These are phyloP conservation scores for Annulohypoxylon bovei DNA, from an alignment of 495 filamentous ascomycete genomes.

Conservation along the genomic window DNA sequence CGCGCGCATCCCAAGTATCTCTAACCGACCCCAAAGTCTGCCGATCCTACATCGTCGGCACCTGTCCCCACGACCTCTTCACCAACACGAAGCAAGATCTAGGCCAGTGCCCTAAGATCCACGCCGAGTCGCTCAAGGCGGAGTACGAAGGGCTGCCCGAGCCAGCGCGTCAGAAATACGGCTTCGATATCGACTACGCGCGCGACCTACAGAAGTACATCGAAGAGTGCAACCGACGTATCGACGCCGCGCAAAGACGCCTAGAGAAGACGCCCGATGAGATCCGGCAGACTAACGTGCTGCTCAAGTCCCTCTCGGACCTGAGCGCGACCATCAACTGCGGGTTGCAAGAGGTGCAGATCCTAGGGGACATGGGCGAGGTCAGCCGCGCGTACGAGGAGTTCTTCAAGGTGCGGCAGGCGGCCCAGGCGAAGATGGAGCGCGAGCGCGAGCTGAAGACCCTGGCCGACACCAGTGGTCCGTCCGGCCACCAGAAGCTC, in stretches of 20 bases:
- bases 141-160: conserved; percentile 80
- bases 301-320: conserved; percentile 90
- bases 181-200: conserved; percentile 96
- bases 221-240: conserved; percentile 94
- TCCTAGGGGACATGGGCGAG: conserved; percentile 82
- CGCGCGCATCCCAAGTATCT: conserved; percentile 79
- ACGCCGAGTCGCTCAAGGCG: conserved; percentile 85
- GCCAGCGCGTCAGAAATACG: conserved; percentile 78
- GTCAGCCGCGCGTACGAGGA: conserved; percentile 86
- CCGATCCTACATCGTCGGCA: conserved; percentile 92
- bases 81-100: conserved; percentile 99
- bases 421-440: conserved; percentile 83
- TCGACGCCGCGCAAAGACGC: conserved; percentile 86
- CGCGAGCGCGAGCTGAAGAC: conserved; percentile 90
- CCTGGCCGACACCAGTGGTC: conserved; percentile 90
- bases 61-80: conserved; percentile 98
- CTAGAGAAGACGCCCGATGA: conserved; percentile 98
- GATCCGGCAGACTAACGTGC: conserved; percentile 92
- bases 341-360: conserved; percentile 83
- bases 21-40: conserved; percentile 95
- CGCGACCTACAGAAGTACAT: conserved; percentile 95
- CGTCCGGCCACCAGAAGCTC: conserved; percentile 94
- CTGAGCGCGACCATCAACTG: conserved; percentile 80
- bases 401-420: conserved; percentile 81
- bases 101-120: conserved; percentile 88